Percentiles rank a stretch among this genome's conserved stretches.
phyloP scores from a whole-genome alignment of 1,139 yeast species.

The Taphrina confusa region DNA sequence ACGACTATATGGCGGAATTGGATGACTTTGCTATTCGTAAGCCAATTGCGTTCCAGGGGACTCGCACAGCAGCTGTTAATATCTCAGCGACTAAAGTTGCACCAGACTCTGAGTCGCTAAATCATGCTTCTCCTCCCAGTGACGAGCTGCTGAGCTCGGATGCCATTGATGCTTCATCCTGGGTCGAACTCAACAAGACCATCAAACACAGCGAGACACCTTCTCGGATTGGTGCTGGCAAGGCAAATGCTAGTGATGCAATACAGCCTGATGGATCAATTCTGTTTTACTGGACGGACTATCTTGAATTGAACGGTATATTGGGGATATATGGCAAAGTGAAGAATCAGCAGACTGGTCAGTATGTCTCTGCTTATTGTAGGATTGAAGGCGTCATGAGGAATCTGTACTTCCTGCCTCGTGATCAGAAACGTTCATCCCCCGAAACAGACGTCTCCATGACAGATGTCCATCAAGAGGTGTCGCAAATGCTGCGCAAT shows the following conservation, averaged over 20 bases:
- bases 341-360: conserved; percentile 51
- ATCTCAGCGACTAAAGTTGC: conserved; percentile 34
- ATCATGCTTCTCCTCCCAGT: conserved; percentile 2
- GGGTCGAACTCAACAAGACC: conserved; percentile 33
- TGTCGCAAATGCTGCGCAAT: conserved; percentile 63
- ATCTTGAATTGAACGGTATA: conserved; percentile 70
- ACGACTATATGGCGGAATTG: conserved; percentile 36
- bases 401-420: conserved; percentile 77
- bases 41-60: conserved; percentile 33
- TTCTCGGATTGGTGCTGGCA: conserved; percentile 11
- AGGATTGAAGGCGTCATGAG: conserved; percentile 71
- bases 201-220: conserved; percentile 22
- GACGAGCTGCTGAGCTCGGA: conserved; percentile 39
- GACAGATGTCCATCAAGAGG: conserved; percentile 75
- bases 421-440: conserved; percentile 49
- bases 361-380: conserved; percentile 71
- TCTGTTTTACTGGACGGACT: conserved; percentile 88
- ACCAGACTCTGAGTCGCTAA: conserved; percentile 12
- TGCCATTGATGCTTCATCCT: conserved; percentile 35
- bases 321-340: conserved; percentile 84
- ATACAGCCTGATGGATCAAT: conserved; percentile 53
- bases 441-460: conserved; percentile 52
- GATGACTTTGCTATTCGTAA: conserved; percentile 41
- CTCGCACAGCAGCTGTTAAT: conserved; percentile 32
- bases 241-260: conserved; percentile 38